phyloP scores from a whole-genome alignment of 345 rosid species.

The rapeseed (Brassica napus) region Da-Ae NC_063452.1:38089001-38089500 shows the following conservation, averaged over 20 bases:
- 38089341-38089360: background rate
- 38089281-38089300: conserved; percentile 83
- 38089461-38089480: conserved; percentile 90
- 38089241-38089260: conserved; percentile 87
- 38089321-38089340: conserved; percentile 6
- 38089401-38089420: background rate
- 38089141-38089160: background rate
- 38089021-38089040: conserved; percentile 67
- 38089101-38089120: conserved; percentile 97
- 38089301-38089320: too few species aligned
- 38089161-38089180: background rate
- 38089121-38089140: conserved; percentile 74
- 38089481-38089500: conserved; percentile 97
- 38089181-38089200: background rate
- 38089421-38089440: conserved; percentile 60
- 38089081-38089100: conserved; percentile 71
- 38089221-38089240: conserved; percentile 87
- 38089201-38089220: background rate
- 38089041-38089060: conserved; percentile 62
- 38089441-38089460: conserved; percentile 59
- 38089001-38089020: conserved; percentile 43
- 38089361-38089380: conserved; percentile 4
- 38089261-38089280: conserved; percentile 73
- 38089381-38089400: background rate
- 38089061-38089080: conserved; percentile 65